Conservation (phyloP, 805 yeast genomes). For the Ogataea nitratoaversa region DNA sequence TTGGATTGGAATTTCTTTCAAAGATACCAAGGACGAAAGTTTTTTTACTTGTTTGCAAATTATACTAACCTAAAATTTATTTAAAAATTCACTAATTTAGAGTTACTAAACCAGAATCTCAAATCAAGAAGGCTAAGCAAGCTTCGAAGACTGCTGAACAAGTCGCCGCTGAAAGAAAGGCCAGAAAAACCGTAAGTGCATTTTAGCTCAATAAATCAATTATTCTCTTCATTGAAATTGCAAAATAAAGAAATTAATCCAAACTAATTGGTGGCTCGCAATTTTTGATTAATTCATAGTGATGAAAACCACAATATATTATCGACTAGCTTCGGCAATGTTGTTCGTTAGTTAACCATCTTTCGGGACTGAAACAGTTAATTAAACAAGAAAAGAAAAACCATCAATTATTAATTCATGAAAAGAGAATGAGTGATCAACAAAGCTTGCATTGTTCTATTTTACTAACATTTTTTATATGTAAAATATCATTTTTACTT, state of each 20-base stretch:
- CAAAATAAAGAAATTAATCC: too few relatives aligned
- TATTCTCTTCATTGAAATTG: slow-evolving; percentile 2
- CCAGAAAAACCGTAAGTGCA: slow-evolving; percentile 75
- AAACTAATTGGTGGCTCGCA: background rate
- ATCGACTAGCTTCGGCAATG: slow-evolving; percentile 71
- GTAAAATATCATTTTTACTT: slow-evolving; percentile 1
- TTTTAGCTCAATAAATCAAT: slow-evolving; percentile 43
- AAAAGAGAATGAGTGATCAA: too few relatives aligned
- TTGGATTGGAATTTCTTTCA: slow-evolving; percentile 4
- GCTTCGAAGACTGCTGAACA: slow-evolving; percentile 72
- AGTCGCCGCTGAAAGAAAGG: slow-evolving; percentile 75
- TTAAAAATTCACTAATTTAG: slow-evolving; percentile 24
- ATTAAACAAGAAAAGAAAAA: background rate
- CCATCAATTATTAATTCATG: too few relatives aligned
- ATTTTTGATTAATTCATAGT: slow-evolving; percentile 15
- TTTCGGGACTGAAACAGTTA: slow-evolving; percentile 68
- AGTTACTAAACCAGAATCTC: slow-evolving; percentile 73
- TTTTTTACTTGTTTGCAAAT: background rate
- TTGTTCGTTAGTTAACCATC: slow-evolving; percentile 76
- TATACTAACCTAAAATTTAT: slow-evolving; percentile 2
- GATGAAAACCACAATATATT: slow-evolving; percentile 46
- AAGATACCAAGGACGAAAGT: too few relatives aligned
- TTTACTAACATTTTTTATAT: slow-evolving; percentile 24
- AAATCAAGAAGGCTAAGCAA: slow-evolving; percentile 77
- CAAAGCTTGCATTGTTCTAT: too few relatives aligned